These are phyloP conservation scores for Citrullus mucosospermus DNA, from an alignment of 306 rosid genomes.

Conservation along the genomic window DNA sequence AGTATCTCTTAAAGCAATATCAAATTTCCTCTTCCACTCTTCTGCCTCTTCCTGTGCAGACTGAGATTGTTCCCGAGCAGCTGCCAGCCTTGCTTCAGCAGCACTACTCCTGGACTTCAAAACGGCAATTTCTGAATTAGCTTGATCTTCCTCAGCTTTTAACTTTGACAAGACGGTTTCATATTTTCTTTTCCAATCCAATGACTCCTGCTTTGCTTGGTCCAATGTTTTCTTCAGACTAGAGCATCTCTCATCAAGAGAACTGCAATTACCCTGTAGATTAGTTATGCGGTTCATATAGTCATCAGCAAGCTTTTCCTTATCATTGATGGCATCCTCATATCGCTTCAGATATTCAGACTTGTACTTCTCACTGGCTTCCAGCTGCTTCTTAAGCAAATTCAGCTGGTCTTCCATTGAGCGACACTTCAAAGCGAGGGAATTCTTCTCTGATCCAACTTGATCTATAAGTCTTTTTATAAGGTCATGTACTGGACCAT, in stretches of 20 bases:
- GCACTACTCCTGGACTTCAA: slow-evolving; percentile 77
- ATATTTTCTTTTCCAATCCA: slow-evolving; percentile 76
- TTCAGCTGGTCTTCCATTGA: slow-evolving; percentile 61
- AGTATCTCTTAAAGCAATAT: slow-evolving; percentile 69
- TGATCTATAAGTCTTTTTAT: slow-evolving; percentile 53
- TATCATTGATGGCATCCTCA: slow-evolving; percentile 75
- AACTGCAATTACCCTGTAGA: slow-evolving; percentile 61
- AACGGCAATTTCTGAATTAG: slow-evolving; percentile 65
- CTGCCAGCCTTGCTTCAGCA: slow-evolving; percentile 88
- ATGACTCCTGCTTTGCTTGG: slow-evolving; percentile 60
- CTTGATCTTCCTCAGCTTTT: slow-evolving; percentile 77
- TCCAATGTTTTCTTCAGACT: slow-evolving; percentile 56
- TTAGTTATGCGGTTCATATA: slow-evolving; percentile 70
- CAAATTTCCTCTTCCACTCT: slow-evolving; percentile 93
- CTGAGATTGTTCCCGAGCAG: slow-evolving; percentile 79
- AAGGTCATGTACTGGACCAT: slow-evolving; percentile 76
- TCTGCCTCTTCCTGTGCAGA: slow-evolving; percentile 96
- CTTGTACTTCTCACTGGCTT: slow-evolving; percentile 65
- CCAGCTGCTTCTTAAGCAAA: slow-evolving; percentile 66
- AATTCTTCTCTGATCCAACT: slow-evolving; percentile 68
- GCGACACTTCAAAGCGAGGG: slow-evolving; percentile 52
- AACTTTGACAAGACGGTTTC: slow-evolving; percentile 55
- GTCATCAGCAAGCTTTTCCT: slow-evolving; percentile 73
- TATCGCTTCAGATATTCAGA: slow-evolving; percentile 69
- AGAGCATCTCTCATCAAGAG: slow-evolving; percentile 58